phyloP scores from a whole-genome alignment of 768 basidiomycete genomes.

The Harrya chromipes region DNA sequence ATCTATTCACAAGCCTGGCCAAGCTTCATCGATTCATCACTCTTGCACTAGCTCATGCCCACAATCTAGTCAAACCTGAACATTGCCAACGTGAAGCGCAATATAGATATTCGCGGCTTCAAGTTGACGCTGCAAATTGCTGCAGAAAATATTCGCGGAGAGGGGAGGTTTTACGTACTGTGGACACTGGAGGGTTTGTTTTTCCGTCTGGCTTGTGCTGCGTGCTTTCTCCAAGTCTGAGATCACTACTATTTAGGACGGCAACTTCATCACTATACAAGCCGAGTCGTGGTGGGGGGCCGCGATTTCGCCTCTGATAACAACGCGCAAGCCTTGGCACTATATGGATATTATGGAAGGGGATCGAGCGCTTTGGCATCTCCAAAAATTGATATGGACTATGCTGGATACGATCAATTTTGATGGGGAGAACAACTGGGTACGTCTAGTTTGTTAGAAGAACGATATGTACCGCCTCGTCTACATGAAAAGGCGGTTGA shows the following conservation, averaged over 20 bases:
- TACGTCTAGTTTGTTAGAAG: constrained; percentile 31
- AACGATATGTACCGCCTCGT: constrained; percentile 23
- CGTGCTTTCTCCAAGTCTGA: constrained; percentile 5
- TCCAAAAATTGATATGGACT: constrained; percentile 31
- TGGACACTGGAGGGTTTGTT: constrained; percentile 28
- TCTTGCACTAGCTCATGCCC: no score
- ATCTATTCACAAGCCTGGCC: constrained; percentile 3
- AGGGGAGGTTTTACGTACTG: constrained; percentile 25
- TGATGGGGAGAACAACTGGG: constrained; percentile 33
- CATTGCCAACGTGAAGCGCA: constrained; percentile 22
- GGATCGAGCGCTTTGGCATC: constrained; percentile 18
- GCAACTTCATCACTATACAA: constrained; percentile 28
- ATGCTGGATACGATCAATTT: constrained; percentile 32
- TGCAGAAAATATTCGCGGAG: neutral
- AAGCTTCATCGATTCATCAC: no score
- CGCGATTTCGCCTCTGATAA: neutral
- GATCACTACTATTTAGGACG: constrained; percentile 15
- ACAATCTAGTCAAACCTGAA: constrained; percentile 23
- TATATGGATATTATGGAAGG: constrained; percentile 12
- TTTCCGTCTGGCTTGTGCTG: neutral
- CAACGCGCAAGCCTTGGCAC: no score
- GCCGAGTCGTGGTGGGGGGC: constrained; percentile 29
- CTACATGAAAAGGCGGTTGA: constrained; percentile 23
- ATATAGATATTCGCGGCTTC: constrained; percentile 21
- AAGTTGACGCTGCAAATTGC: constrained; percentile 23